phyloP scores from a whole-genome alignment of 371 early-diverging fungal species.

The Saksenaea vasiformis region DNA sequence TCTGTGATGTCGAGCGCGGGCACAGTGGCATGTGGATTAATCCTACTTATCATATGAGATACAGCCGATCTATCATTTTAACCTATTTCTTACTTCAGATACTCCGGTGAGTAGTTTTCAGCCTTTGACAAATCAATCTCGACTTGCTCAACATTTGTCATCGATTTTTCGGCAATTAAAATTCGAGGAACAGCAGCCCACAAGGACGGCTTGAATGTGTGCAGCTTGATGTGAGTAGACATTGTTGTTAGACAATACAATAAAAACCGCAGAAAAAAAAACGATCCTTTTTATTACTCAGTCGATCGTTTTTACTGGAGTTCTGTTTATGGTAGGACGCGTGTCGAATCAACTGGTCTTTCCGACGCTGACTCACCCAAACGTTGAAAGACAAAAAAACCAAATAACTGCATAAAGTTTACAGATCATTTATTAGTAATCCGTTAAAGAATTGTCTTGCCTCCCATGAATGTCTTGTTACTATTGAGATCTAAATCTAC shows the following conservation, averaged over 20 bases:
- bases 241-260: not conserved
- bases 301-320: too few relatives aligned
- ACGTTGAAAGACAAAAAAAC: too few relatives aligned
- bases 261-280: not conserved
- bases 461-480: too few relatives aligned
- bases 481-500: too few relatives aligned
- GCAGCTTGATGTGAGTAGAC: conserved; percentile 16
- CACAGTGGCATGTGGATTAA: conserved; percentile 37
- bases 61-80: not conserved
- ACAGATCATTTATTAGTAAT: too few relatives aligned
- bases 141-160: conserved; percentile 26
- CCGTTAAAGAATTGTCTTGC: too few relatives aligned
- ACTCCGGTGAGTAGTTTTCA: conserved; percentile 38
- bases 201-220: conserved; percentile 36
- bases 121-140: conserved; percentile 38
- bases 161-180: conserved; percentile 25
- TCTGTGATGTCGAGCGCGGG: conserved; percentile 31
- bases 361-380: too few relatives aligned
- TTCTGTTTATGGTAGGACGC: too few relatives aligned
- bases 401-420: too few relatives aligned
- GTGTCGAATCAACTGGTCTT: too few relatives aligned
- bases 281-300: not conserved
- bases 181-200: conserved; percentile 38
- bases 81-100: conserved; percentile 13
- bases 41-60: not conserved